Percentiles rank a stretch among this genome's conserved stretches.
phyloP scores from a whole-genome alignment of 176 grass and related monocot genomes.

The Eragrostis curvula region DNA sequence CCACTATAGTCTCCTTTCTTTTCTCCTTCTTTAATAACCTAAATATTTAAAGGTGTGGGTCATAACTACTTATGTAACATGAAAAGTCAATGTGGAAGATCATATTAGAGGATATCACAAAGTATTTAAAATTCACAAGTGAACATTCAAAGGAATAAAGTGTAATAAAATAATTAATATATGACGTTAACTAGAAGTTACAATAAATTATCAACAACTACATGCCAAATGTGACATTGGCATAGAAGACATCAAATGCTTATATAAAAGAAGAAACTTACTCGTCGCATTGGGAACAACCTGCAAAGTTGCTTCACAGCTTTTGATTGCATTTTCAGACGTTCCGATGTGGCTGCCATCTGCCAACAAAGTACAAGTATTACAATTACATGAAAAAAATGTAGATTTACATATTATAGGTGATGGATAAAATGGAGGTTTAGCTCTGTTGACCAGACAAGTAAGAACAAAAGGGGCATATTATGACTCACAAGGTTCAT shows the following conservation, averaged over 20 bases:
- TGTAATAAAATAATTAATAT: slow-evolving; percentile 1
- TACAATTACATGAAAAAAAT: slow-evolving; percentile 24
- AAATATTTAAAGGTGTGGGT: slow-evolving; percentile 26
- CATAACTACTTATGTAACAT: slow-evolving; percentile 42
- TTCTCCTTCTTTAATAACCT: slow-evolving; percentile 86
- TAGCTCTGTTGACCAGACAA: not conserved
- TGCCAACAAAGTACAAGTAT: slow-evolving; percentile 41
- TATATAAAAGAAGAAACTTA: slow-evolving; percentile 47
- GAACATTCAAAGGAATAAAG: not conserved
- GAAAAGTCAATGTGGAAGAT: not conserved
- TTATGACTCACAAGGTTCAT: slow-evolving; percentile 50
- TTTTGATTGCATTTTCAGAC: slow-evolving; percentile 80
- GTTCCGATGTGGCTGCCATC: slow-evolving; percentile 82
- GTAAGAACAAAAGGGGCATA: not conserved
- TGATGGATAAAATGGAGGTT: not conserved
- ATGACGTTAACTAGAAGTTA: not conserved
- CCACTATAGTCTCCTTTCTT: slow-evolving; percentile 75
- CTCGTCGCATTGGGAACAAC: slow-evolving; percentile 81
- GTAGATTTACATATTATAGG: not conserved
- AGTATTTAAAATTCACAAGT: slow-evolving; percentile 4
- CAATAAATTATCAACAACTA: slow-evolving; percentile 11
- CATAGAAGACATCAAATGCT: not conserved
- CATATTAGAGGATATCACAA: slow-evolving; percentile 5
- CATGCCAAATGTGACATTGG: slow-evolving; percentile 9
- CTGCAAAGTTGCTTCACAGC: slow-evolving; percentile 89